These are phyloP conservation scores for Gillenia trifoliata DNA, from an alignment of 306 rosid genomes.

Conservation along the genomic window DNA sequence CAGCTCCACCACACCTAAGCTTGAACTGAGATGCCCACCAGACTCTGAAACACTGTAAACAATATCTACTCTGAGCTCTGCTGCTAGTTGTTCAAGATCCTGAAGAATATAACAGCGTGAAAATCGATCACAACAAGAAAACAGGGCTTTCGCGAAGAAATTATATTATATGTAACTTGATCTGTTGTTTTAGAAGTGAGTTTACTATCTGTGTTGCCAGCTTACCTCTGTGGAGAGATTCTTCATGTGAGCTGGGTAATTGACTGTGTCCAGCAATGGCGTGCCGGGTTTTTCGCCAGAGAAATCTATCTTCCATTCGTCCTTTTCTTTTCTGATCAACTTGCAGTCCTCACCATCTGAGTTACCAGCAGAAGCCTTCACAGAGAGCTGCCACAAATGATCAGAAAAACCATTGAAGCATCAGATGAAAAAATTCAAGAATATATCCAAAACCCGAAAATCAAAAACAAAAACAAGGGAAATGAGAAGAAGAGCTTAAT, in stretches of 20 bases:
- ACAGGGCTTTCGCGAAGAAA: not conserved
- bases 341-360: conserved; percentile 38
- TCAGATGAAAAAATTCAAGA: not conserved
- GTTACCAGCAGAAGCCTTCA: conserved; percentile 46
- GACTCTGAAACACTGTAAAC: conserved; percentile 56
- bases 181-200: not conserved
- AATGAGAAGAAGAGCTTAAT: not conserved
- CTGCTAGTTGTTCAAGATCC: conserved; percentile 85
- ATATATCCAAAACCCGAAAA: not conserved
- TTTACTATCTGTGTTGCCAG: not conserved
- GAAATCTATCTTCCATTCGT: conserved; percentile 55
- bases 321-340: conserved; percentile 36
- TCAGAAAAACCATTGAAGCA: conserved; percentile 8
- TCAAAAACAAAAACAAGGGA: not conserved
- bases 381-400: conserved; percentile 36
- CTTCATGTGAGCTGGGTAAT: conserved; percentile 79
- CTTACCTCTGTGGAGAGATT: conserved; percentile 58
- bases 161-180: not conserved
- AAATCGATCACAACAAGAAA: too few relatives aligned
- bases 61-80: conserved; percentile 77
- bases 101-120: conserved; percentile 20
- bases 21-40: conserved; percentile 95
- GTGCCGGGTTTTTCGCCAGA: conserved; percentile 56
- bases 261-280: conserved; percentile 80
- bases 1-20: conserved; percentile 90